phyloP scores from a whole-genome alignment of 164 flowering plant species.

The Annona cherimola region DNA sequence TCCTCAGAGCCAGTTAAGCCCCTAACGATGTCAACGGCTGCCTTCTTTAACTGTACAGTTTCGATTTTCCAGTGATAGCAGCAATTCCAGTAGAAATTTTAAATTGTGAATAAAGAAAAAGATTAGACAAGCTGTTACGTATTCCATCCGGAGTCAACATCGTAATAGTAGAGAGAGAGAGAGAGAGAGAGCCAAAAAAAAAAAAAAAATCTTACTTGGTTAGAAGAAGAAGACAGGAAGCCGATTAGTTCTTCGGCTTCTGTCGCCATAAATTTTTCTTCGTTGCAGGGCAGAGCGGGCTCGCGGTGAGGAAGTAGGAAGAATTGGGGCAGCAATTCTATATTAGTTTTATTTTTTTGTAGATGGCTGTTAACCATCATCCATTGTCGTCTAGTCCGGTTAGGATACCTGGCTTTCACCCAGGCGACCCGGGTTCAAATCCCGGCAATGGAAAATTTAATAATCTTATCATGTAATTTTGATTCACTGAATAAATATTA shows the following conservation, averaged over 20 bases:
- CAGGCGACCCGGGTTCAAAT: too few species aligned
- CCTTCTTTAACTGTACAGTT: constrained; percentile 58
- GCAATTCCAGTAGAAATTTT: background rate
- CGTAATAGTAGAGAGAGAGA: background rate
- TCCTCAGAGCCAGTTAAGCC: constrained; percentile 87
- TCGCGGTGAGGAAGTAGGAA: background rate
- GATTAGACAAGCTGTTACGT: background rate
- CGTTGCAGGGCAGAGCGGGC: background rate
- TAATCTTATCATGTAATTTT: too few species aligned
- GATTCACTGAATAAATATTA: too few species aligned
- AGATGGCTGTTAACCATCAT: too few species aligned
- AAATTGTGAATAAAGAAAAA: background rate
- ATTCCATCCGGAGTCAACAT: too few species aligned
- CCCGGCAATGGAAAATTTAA: too few species aligned
- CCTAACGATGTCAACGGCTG: constrained; percentile 75
- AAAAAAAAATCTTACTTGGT: constrained; percentile 40
- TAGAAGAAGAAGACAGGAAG: constrained; percentile 77
- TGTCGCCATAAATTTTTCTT: constrained; percentile 52
- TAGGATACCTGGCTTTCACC: too few species aligned
- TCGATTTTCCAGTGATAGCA: constrained; percentile 1
- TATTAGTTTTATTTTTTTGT: too few species aligned
- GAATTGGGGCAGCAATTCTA: background rate
- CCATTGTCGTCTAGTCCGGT: too few species aligned
- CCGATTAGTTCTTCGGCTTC: constrained; percentile 77
- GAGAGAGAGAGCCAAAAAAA: background rate